phyloP scores from a whole-genome alignment of 805 yeast species.

The Metschnikowia borealis region DNA sequence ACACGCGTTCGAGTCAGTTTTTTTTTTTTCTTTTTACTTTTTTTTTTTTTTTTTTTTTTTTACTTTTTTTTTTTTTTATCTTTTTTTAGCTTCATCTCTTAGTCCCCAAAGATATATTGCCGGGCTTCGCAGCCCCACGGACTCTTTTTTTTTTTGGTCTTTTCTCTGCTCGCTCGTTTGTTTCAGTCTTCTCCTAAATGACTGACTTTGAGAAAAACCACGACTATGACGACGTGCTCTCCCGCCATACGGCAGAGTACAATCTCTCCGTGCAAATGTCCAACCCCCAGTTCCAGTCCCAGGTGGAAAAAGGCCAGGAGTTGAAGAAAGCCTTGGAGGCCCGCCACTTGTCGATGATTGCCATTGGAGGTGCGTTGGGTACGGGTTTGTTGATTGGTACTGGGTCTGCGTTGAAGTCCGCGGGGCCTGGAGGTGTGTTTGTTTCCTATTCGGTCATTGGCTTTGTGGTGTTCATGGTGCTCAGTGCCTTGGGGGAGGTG shows the following conservation, averaged over 20 bases:
- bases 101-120: not conserved
- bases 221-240: slow-evolving; percentile 30
- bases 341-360: slow-evolving; percentile 66
- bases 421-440: slow-evolving; percentile 66
- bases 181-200: slow-evolving; percentile 4
- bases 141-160: not conserved
- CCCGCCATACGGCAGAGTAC: slow-evolving; percentile 46
- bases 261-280: slow-evolving; percentile 44
- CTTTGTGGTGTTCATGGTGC: slow-evolving; percentile 53
- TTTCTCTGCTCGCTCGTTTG: too few species aligned
- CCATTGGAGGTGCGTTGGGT: slow-evolving; percentile 82
- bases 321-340: slow-evolving; percentile 37
- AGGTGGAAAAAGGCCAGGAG: slow-evolving; percentile 39
- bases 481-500: slow-evolving; percentile 59
- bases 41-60: too few species aligned
- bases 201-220: slow-evolving; percentile 16
- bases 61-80: too few species aligned
- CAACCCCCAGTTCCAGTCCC: slow-evolving; percentile 34
- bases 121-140: not conserved
- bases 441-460: slow-evolving; percentile 70
- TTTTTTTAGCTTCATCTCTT: too few species aligned
- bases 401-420: slow-evolving; percentile 61
- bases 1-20: not conserved
- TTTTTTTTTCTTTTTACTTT: not conserved
- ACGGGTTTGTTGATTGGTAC: slow-evolving; percentile 79